These are phyloP conservation scores for Fusarium equiseti DNA, from an alignment of 2,329 filamentous ascomycete species.

Conservation along the genomic window DNA sequence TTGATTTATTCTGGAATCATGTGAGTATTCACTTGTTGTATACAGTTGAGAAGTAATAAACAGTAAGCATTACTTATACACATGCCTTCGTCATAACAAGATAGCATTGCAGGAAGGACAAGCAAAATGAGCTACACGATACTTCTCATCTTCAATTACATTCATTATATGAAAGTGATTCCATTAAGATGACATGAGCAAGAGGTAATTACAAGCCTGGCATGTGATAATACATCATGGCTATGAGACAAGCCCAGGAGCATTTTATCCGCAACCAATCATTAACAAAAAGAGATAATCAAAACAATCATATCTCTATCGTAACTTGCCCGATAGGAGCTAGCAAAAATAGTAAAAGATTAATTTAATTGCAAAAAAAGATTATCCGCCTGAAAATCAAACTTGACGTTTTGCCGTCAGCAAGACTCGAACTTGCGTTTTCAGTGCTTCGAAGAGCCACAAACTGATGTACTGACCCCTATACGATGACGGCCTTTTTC, in stretches of 20 bases:
- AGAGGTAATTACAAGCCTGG: neutral
- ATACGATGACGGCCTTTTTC: conserved; percentile 45
- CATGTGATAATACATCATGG: neutral
- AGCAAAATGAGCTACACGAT: neutral
- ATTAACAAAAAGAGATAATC: neutral
- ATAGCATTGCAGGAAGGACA: neutral
- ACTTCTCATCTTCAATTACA: neutral
- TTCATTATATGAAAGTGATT: neutral
- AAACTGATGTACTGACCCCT: conserved; percentile 51
- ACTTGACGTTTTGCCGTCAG: conserved; percentile 30
- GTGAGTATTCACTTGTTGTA: neutral
- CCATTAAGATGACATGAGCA: neutral
- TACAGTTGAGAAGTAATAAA: neutral
- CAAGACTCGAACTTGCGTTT: conserved; percentile 50
- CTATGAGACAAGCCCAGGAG: neutral
- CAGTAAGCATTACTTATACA: neutral
- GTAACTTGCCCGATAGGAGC: neutral
- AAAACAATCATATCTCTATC: neutral
- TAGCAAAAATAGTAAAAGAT: neutral
- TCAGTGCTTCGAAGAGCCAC: conserved; percentile 47
- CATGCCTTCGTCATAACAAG: too few relatives aligned
- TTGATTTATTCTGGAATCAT: neutral
- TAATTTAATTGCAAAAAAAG: neutral
- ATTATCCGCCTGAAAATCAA: neutral
- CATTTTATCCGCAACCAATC: neutral